Evolutionary conservation across 2,329 filamentous ascomycete genomes (phyloP).

Genomic region (Penicillium oxalicum): DNA sequence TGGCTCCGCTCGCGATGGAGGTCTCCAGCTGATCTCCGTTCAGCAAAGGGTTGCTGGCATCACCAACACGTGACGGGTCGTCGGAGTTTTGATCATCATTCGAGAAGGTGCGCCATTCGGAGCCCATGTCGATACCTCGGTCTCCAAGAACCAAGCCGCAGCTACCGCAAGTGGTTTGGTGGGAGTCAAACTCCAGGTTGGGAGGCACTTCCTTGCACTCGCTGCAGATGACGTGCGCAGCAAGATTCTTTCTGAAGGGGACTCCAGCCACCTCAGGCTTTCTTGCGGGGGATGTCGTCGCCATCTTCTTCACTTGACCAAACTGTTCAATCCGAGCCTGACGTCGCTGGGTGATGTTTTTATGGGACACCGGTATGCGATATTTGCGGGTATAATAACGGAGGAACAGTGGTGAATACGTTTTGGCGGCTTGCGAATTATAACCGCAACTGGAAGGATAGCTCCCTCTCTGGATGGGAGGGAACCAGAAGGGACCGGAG

Average conservation of each 20-base stretch:
- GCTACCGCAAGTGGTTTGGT: slow-evolving; percentile 84
- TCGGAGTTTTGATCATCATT: slow-evolving; percentile 97
- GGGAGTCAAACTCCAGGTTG: slow-evolving; percentile 83
- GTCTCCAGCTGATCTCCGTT: slow-evolving; percentile 88
- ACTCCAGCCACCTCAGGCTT: slow-evolving; percentile 34
- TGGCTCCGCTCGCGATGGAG: slow-evolving; percentile 75
- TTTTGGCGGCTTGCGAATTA: slow-evolving; percentile 48
- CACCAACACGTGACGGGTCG: slow-evolving; percentile 96
- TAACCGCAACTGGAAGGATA: not conserved
- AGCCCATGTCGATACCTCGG: slow-evolving; percentile 89
- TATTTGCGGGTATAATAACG: slow-evolving; percentile 49
- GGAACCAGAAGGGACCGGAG: not conserved
- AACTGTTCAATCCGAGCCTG: slow-evolving; percentile 29
- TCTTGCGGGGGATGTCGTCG: slow-evolving; percentile 32
- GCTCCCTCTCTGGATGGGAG: not conserved
- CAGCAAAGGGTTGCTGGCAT: slow-evolving; percentile 81
- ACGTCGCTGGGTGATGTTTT: slow-evolving; percentile 41
- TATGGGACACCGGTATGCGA: slow-evolving; percentile 41
- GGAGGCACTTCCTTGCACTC: slow-evolving; percentile 92
- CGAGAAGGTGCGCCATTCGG: slow-evolving; percentile 97
- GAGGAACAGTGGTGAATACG: slow-evolving; percentile 67
- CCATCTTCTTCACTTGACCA: slow-evolving; percentile 31
- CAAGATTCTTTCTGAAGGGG: slow-evolving; percentile 75
- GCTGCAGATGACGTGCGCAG: slow-evolving; percentile 75
- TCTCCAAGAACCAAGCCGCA: slow-evolving; percentile 88